Evolutionary conservation across 1,139 yeast species (phyloP).

Genomic region (Saccharomyces hybrid): DNA sequence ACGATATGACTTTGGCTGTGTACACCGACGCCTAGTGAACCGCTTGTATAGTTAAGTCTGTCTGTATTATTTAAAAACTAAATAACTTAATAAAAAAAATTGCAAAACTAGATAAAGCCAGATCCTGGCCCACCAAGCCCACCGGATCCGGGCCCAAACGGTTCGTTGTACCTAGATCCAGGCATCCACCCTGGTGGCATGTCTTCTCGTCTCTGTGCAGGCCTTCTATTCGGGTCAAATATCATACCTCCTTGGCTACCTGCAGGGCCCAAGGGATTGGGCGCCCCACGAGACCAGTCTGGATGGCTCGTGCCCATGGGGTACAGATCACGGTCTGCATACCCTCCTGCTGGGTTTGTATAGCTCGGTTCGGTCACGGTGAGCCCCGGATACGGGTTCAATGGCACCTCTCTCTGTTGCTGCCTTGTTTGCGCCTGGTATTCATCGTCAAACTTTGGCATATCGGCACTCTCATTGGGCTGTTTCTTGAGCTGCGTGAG

Average conservation of each 20-base stretch:
- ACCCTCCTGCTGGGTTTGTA: conserved; percentile 10
- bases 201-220: conserved; percentile 18
- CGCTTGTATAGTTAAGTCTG: conserved; percentile 1
- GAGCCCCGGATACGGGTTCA: conserved; percentile 5
- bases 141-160: conserved; percentile 22
- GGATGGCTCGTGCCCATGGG: conserved; percentile 36
- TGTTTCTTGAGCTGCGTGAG: background rate
- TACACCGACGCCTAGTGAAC: conserved; percentile 14
- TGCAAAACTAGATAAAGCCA: conserved; percentile 9
- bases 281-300: conserved; percentile 14
- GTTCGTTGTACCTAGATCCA: conserved; percentile 36
- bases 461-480: conserved; percentile 25
- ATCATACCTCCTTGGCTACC: conserved; percentile 34
- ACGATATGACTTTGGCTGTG: conserved; percentile 24
- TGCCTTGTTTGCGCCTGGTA: conserved; percentile 34
- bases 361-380: conserved; percentile 9
- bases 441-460: conserved; percentile 55
- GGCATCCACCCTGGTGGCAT: conserved; percentile 32
- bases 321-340: conserved; percentile 36
- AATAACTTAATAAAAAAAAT: background rate
- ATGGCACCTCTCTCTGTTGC: conserved; percentile 8
- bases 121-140: conserved; percentile 13
- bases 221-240: conserved; percentile 29
- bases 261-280: conserved; percentile 6
- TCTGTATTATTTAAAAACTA: background rate